Percentiles rank a stretch among this genome's conserved stretches.
These are phyloP conservation scores for Lentithecium fluviatile DNA, from an alignment of 495 filamentous ascomycete species.

Conservation along the genomic window DNA sequence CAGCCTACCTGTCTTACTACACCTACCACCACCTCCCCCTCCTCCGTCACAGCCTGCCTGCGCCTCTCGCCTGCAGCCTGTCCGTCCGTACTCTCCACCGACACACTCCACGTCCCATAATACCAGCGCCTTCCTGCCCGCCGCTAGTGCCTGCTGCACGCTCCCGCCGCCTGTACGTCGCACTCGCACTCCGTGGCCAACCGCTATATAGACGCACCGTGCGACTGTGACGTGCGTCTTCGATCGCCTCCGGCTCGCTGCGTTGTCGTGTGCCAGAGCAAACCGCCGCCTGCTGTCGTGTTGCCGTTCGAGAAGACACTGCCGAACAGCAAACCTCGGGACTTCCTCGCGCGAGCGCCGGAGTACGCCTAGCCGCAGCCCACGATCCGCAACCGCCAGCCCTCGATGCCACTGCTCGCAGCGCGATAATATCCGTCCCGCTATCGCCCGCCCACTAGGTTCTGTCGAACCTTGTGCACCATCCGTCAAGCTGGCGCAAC, in stretches of 20 bases:
- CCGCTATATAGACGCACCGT: conserved; percentile 8
- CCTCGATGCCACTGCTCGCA: conserved; percentile 17
- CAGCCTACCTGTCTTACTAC: conserved; percentile 10
- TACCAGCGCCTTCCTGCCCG: not conserved
- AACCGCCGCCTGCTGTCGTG: conserved; percentile 14
- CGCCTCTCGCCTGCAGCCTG: conserved; percentile 12
- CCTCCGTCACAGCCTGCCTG: not conserved
- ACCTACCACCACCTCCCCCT: not conserved
- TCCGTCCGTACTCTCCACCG: not conserved
- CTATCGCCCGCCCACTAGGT: conserved; percentile 19
- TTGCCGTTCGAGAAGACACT: conserved; percentile 26
- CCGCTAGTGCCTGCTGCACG: not conserved
- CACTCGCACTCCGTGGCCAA: conserved; percentile 8
- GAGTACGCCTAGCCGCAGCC: conserved; percentile 6
- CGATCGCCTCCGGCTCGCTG: conserved; percentile 13
- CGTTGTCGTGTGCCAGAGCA: conserved; percentile 5
- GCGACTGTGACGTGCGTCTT: conserved; percentile 8
- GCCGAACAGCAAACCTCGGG: conserved; percentile 28
- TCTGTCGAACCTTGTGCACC: conserved; percentile 30
- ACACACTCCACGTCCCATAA: not conserved
- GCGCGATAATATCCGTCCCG: conserved; percentile 8
- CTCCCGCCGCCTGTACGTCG: too few species aligned
- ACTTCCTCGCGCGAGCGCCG: conserved; percentile 12
- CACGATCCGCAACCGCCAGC: not conserved
- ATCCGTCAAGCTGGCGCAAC: conserved; percentile 35